Conservation (phyloP, 2,329 filamentous ascomycete species). For the Metarhizium anisopliae region DNA sequence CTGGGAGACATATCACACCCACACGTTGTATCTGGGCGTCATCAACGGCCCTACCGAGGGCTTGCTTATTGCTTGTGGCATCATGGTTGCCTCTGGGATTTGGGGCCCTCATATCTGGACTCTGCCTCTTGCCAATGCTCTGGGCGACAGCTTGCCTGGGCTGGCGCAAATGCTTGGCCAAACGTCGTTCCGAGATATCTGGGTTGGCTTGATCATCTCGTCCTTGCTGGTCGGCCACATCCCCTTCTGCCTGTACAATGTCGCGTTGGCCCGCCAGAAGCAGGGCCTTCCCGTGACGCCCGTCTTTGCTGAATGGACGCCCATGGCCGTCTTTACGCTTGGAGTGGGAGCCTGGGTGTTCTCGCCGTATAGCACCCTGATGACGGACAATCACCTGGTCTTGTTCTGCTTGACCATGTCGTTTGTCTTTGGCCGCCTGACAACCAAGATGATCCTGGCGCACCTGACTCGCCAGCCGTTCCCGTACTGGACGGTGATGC, state of each 20-base stretch:
- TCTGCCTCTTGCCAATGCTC: conserved; percentile 58
- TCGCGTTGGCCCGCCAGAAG: conserved; percentile 63
- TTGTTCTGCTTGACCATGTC: conserved; percentile 89
- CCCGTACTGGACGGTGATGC: conserved; percentile 91
- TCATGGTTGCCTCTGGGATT: conserved; percentile 82
- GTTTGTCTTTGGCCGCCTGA: conserved; percentile 97
- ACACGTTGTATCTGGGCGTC: conserved; percentile 90
- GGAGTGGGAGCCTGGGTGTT: conserved; percentile 78
- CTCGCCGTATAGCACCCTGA: conserved; percentile 75
- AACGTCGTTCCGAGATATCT: conserved; percentile 75
- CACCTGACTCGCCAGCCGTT: conserved; percentile 91
- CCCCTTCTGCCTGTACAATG: conserved; percentile 83
- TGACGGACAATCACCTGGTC: conserved; percentile 77
- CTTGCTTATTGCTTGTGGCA: conserved; percentile 72
- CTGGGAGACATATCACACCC: conserved; percentile 98
- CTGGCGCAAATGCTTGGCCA: conserved; percentile 55
- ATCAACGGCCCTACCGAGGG: conserved; percentile 98
- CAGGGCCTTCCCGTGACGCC: conserved; percentile 68
- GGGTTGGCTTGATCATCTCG: conserved; percentile 63
- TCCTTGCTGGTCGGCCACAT: conserved; percentile 67
- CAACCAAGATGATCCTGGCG: conserved; percentile 96
- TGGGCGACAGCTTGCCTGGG: conserved; percentile 46
- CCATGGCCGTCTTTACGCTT: conserved; percentile 72
- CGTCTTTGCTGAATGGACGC: conserved; percentile 88
- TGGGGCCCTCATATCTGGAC: conserved; percentile 87